Evolutionary conservation across 495 filamentous ascomycete genomes (phyloP).

Genomic region (Aspergillus incahuasiensis): DNA sequence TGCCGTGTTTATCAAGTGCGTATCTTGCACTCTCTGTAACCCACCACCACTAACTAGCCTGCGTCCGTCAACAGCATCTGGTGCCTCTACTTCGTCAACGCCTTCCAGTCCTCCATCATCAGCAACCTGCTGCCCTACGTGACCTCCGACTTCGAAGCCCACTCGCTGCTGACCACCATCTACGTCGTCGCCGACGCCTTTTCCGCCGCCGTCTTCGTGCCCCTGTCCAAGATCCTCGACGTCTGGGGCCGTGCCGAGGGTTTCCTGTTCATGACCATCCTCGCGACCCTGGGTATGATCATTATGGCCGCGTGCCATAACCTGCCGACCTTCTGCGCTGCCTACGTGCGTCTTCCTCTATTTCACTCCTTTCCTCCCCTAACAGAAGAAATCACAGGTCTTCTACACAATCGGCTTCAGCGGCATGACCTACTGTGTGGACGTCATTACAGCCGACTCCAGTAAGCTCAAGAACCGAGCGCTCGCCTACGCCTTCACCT

Average conservation of each 20-base stretch:
- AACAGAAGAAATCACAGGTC: conserved; percentile 7
- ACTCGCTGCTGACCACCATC: conserved; percentile 31
- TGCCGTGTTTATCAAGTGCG: conserved; percentile 23
- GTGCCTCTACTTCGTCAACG: conserved; percentile 24
- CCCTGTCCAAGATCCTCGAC: conserved; percentile 62
- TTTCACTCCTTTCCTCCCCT: neutral
- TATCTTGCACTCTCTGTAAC: neutral
- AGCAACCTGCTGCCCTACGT: conserved; percentile 27
- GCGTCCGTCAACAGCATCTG: too few species aligned
- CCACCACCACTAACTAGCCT: too few species aligned
- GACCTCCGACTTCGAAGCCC: conserved; percentile 26
- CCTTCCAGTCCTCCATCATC: conserved; percentile 16
- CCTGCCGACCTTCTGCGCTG: conserved; percentile 43
- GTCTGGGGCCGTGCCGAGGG: conserved; percentile 54
- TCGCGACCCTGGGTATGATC: conserved; percentile 37
- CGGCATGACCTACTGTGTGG: conserved; percentile 51
- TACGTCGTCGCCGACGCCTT: conserved; percentile 40
- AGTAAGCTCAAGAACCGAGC: conserved; percentile 55
- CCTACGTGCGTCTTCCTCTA: conserved; percentile 26
- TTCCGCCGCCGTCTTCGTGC: conserved; percentile 55
- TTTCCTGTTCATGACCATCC: conserved; percentile 42
- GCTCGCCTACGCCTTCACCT: conserved; percentile 53
- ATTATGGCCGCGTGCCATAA: conserved; percentile 47
- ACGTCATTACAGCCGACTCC: conserved; percentile 58
- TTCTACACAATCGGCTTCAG: conserved; percentile 53